Percentiles rank a stretch among this genome's conserved stretches.
Conservation (phyloP, 106 monocot genomes). For the Platanthera guangdongensis region DNA sequence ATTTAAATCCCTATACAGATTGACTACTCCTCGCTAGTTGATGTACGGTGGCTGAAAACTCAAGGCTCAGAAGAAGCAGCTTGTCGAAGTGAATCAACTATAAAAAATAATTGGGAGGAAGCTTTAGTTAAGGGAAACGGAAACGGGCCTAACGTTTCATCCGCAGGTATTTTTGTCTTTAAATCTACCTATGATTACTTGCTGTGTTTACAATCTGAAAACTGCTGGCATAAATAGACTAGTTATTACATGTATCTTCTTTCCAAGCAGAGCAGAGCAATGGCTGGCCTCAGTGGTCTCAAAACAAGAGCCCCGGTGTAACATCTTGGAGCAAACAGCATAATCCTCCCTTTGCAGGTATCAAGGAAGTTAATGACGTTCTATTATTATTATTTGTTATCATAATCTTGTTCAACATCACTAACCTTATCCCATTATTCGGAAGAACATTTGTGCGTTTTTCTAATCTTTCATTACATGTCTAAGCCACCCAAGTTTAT, state of each 20-base stretch:
- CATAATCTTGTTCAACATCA: no score
- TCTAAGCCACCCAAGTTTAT: no score
- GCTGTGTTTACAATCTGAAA: background rate
- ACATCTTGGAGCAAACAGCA: background rate
- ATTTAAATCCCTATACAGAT: constrained; percentile 29
- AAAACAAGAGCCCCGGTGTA: constrained; percentile 5
- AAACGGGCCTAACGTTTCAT: background rate
- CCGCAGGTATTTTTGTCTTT: background rate
- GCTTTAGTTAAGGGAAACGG: background rate
- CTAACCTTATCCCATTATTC: no score
- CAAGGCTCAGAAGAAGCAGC: constrained; percentile 3
- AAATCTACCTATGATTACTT: background rate
- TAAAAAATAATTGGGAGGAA: constrained; percentile 5
- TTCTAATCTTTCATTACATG: no score
- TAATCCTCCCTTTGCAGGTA: background rate
- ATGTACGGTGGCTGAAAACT: constrained; percentile 65
- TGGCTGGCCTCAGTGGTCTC: constrained; percentile 28
- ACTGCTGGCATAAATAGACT: background rate
- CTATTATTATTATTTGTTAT: background rate
- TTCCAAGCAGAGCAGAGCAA: constrained; percentile 17
- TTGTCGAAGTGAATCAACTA: constrained; percentile 1
- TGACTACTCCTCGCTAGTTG: constrained; percentile 55
- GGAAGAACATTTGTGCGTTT: no score
- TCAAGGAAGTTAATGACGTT: background rate
- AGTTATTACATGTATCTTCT: background rate